Evolutionary conservation across 2,329 filamentous ascomycete genomes (phyloP).

Genomic region (Clathrospora elynae): DNA sequence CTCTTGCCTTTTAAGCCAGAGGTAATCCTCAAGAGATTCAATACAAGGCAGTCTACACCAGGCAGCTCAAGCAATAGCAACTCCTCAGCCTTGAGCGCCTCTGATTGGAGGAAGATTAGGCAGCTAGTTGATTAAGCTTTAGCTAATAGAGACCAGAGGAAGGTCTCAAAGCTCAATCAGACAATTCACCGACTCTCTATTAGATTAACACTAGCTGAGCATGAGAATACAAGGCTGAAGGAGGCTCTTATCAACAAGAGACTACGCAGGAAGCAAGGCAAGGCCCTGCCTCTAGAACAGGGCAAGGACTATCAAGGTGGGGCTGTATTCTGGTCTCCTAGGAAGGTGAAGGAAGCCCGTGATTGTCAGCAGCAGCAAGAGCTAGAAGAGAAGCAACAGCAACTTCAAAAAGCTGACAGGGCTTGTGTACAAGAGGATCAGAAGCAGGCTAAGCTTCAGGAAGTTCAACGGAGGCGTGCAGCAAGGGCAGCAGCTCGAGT

Average conservation of each 20-base stretch:
- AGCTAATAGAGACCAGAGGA: neutral
- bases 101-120: neutral
- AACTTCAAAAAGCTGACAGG: constrained; percentile 8
- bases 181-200: neutral
- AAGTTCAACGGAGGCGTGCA: too few species aligned
- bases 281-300: constrained; percentile 6
- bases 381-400: constrained; percentile 1
- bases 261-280: constrained; percentile 1
- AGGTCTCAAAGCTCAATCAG: neutral
- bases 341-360: neutral
- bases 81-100: neutral
- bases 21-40: too few species aligned
- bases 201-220: constrained; percentile 3
- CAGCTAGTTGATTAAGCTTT: neutral
- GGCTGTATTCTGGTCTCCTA: constrained; percentile 7
- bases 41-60: too few species aligned
- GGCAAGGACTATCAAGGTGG: constrained; percentile 8
- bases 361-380: neutral
- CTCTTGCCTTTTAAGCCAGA: too few species aligned
- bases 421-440: too few species aligned
- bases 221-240: constrained; percentile 6
- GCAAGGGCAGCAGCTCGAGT: too few species aligned
- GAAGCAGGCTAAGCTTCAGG: too few species aligned
- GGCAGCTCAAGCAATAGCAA: neutral
- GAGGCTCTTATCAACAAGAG: constrained; percentile 8